Conservation (phyloP, 208 protist species). For the Porcisia deanei region DNA sequence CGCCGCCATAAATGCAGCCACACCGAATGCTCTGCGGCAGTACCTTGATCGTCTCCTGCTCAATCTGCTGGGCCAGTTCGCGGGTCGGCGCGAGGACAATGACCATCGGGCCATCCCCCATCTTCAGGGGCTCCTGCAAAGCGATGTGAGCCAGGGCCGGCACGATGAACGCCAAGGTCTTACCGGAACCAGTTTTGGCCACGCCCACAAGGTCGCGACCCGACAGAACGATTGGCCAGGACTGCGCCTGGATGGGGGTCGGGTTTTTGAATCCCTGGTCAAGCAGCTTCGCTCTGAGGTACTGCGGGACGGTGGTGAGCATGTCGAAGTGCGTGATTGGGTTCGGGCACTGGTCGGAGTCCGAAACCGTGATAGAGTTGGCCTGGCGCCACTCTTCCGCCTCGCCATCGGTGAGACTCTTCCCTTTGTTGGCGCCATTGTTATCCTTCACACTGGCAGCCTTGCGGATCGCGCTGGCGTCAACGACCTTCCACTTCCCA, state of each 20-base stretch:
- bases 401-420: constrained; percentile 53
- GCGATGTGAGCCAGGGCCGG: constrained; percentile 88
- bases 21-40: constrained; percentile 83
- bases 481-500: constrained; percentile 81
- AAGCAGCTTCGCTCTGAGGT: constrained; percentile 77
- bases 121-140: constrained; percentile 67
- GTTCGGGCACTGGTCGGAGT: constrained; percentile 47
- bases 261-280: constrained; percentile 79
- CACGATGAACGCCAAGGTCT: constrained; percentile 94
- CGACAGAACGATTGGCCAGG: constrained; percentile 83
- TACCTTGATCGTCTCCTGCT: constrained; percentile 94
- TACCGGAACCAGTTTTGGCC: constrained; percentile 94
- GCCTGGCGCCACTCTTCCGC: constrained; percentile 61
- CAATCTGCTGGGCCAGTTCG: constrained; percentile 98
- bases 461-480: constrained; percentile 60
- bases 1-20: constrained; percentile 97
- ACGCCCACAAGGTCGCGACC: constrained; percentile 91
- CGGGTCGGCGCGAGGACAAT: constrained; percentile 98
- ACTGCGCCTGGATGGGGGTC: constrained; percentile 87
- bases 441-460: constrained; percentile 47
- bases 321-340: constrained; percentile 74
- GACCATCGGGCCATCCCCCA: constrained; percentile 95
- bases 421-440: constrained; percentile 18
- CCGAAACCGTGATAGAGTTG: constrained; percentile 74
- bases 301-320: constrained; percentile 63